phyloP scores from a whole-genome alignment of 768 basidiomycete species.

The Leccinum boreale region DNA sequence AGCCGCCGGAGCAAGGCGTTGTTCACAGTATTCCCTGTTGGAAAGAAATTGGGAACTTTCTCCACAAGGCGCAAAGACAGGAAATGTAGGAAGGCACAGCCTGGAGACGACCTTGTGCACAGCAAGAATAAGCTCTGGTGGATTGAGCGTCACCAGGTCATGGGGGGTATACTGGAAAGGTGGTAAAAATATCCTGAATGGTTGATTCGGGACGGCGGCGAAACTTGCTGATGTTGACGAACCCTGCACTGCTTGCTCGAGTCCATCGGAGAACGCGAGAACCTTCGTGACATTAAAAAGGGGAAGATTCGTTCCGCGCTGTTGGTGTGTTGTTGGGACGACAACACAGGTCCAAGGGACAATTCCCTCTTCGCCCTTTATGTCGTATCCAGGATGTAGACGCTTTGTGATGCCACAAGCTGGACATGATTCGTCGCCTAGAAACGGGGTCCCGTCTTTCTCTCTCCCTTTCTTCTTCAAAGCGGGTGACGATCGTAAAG shows the following conservation, averaged over 20 bases:
- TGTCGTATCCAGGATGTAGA: slow-evolving; percentile 21
- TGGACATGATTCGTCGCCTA: slow-evolving; percentile 25
- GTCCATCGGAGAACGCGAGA: slow-evolving; percentile 13
- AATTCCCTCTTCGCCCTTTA: slow-evolving; percentile 19
- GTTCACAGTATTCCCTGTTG: slow-evolving; percentile 21
- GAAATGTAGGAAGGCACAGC: slow-evolving; percentile 22
- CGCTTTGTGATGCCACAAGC: slow-evolving; percentile 30
- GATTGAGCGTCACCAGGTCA: slow-evolving; percentile 19
- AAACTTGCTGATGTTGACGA: slow-evolving; percentile 1
- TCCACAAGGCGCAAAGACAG: slow-evolving; percentile 9
- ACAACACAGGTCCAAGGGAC: slow-evolving; percentile 23
- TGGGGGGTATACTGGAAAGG: slow-evolving; percentile 17
- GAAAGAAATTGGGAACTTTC: slow-evolving; percentile 5
- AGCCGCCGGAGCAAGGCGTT: slow-evolving; percentile 34
- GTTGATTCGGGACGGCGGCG: background rate
- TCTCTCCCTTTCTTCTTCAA: slow-evolving; percentile 26
- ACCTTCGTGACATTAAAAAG: slow-evolving; percentile 15
- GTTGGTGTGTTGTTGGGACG: slow-evolving; percentile 21
- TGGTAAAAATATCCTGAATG: slow-evolving; percentile 3
- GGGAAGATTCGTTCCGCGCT: slow-evolving; percentile 17
- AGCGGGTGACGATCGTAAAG: slow-evolving; percentile 4
- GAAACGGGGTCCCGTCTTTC: slow-evolving; percentile 19
- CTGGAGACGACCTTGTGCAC: slow-evolving; percentile 22
- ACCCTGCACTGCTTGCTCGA: slow-evolving; percentile 15
- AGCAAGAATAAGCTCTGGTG: slow-evolving; percentile 30